Base-by-base conservation (phyloP, 208 protist species). In the Leishmania aethiopica region DNA sequence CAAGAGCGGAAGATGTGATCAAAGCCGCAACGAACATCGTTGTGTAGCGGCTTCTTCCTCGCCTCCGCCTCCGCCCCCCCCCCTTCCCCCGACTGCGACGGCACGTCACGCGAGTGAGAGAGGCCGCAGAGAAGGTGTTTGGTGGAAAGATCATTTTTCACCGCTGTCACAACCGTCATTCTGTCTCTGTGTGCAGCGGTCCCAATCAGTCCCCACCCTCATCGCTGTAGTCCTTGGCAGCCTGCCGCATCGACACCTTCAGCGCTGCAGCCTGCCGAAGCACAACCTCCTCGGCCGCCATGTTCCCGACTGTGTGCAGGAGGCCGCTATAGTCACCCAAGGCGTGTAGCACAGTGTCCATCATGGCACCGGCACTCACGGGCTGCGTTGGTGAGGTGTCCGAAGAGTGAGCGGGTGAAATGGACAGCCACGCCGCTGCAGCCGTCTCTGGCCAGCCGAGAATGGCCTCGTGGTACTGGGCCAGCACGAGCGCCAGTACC, bases 261-360 rank as follows among this genome's bases (percentile, higher is more conserved):
- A 95, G 84, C 17, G 77, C 79, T 10, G 87, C 86, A 53, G 94
- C 86, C 8, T 86, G 69, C 64, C 82, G 85, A 76, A 93, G 53
- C 15, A 94, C 88, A 8, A 81, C 57, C 19, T 75, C 66, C 55
- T 92, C 92, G 45, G 85, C 88, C 0, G 83, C 53, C 4, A 78
- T 5, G 79, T 95, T 94, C 28, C 91, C 91, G 57, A 94, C 85
- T 49, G 91, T 91, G 62, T 86, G 83, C 75, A 97, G 79, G n/a
- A 95, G 45, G 57, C 83, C 86, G 75, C 74, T 86, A 81, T 93
- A 97, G 66, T 95, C 89, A 3, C 81, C 80, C 42, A 97, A 71
- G 25, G 82, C 83, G 55, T 89, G 90, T 59, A 96, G 45, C 51
- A 94, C 49, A 22, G n/a, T 73, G 75, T 88, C 81, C 47, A 57